Evolutionary conservation across 202 grass and related monocot species (phyloP).

Genomic region (Cymbopogon flexuosus): DNA sequence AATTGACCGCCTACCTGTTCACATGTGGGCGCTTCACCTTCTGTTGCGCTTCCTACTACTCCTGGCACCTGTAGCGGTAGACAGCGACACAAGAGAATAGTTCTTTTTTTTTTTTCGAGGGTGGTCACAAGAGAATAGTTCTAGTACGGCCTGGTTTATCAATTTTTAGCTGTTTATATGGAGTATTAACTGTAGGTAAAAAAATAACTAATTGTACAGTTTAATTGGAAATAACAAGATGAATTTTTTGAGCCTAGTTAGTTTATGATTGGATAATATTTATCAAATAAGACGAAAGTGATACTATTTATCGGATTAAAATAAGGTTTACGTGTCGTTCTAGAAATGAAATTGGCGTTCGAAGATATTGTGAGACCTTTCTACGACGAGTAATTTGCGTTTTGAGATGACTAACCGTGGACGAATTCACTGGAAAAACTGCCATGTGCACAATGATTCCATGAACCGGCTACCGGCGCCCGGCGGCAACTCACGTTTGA

Average conservation of each 20-base stretch:
- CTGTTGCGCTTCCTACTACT: neutral
- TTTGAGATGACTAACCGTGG: neutral
- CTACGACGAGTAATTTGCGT: neutral
- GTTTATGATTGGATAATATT: too few relatives aligned
- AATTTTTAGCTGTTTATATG: too few relatives aligned
- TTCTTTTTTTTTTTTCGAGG: too few relatives aligned
- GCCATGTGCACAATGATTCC: neutral
- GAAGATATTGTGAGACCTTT: neutral
- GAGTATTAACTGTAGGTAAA: too few relatives aligned
- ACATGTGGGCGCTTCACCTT: conserved; percentile 31
- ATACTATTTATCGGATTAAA: too few relatives aligned
- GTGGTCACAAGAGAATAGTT: too few relatives aligned
- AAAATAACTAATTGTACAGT: too few relatives aligned
- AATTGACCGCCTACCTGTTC: conserved; percentile 45
- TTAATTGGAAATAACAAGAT: too few relatives aligned
- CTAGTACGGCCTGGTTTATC: too few relatives aligned
- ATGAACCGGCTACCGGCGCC: neutral
- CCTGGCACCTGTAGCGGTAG: neutral
- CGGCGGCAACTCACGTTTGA: neutral
- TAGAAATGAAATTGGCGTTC: conserved; percentile 12
- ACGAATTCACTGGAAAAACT: neutral
- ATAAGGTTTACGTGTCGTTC: neutral
- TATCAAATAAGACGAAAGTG: too few relatives aligned
- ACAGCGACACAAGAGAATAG: too few relatives aligned
- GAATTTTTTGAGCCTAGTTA: too few relatives aligned